Evolutionary conservation across 805 yeast species (phyloP).

Genomic region (Schizosaccharomyces cryophilus): DNA sequence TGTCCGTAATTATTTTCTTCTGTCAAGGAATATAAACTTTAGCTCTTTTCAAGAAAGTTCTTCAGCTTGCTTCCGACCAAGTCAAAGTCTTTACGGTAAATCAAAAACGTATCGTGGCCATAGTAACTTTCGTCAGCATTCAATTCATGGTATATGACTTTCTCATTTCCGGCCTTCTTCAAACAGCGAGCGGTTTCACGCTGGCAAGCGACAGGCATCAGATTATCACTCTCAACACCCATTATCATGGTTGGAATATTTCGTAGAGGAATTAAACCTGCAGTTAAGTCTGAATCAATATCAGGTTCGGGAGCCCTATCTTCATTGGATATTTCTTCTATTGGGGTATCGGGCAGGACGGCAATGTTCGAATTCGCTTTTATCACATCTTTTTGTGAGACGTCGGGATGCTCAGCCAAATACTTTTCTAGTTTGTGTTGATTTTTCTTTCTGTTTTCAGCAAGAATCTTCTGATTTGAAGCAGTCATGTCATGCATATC

Average conservation of each 20-base stretch:
- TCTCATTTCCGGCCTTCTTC: slow-evolving; percentile 15
- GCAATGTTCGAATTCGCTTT: neutral
- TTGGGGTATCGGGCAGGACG: neutral
- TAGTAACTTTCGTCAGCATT: slow-evolving; percentile 53
- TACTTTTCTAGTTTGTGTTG: neutral
- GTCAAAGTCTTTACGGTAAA: slow-evolving; percentile 53
- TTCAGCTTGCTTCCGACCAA: slow-evolving; percentile 2
- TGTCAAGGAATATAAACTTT: neutral
- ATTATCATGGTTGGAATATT: slow-evolving; percentile 47
- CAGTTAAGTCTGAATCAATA: slow-evolving; percentile 25
- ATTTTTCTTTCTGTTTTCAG: neutral
- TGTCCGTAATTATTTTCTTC: too few relatives aligned
- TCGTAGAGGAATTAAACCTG: slow-evolving; percentile 40
- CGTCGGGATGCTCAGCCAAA: slow-evolving; percentile 22
- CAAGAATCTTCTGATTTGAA: slow-evolving; percentile 1
- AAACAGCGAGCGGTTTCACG: slow-evolving; percentile 48
- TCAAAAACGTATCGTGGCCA: slow-evolving; percentile 78
- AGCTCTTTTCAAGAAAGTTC: neutral
- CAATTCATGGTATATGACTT: slow-evolving; percentile 43
- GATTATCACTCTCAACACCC: slow-evolving; percentile 80
- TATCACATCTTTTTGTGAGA: slow-evolving; percentile 11
- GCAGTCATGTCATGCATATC: slow-evolving; percentile 52
- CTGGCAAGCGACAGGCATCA: slow-evolving; percentile 91
- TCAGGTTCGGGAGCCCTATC: neutral
- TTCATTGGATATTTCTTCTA: neutral